Evolutionary conservation across 768 basidiomycete genomes (phyloP), one percentile per base, ranked within the genome.

Genomic region (Epithele typhae): DNA sequence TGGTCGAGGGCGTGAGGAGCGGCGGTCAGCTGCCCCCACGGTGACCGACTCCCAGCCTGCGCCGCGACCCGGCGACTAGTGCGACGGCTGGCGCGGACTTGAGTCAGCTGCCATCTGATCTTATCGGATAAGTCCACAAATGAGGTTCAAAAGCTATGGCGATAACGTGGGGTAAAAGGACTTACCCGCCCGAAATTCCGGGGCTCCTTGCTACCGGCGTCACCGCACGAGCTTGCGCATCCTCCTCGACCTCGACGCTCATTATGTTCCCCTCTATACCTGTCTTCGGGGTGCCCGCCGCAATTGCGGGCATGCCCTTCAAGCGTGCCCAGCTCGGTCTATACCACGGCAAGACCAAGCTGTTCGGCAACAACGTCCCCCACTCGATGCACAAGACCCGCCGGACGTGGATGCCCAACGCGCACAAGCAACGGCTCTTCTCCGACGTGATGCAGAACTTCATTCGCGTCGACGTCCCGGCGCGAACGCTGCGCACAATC

Each of bases 311-410:
- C 23, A 75, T 78, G 51, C 84, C 87, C 7, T 90, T 91, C 70
- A 92, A 91, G 62, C 84, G 88, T 35, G 69, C 87, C 2, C 81
- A 91, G 55, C 69, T 79, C 3, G 91, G 90, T 45, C 81, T 94
- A 2, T 92, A 87, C 60, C 87, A 91, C 45, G 90, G 90, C 14
- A 85, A 82, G 62, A 78, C 70, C 45, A 88, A 82, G 57, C 83
- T 82, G 58, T 81, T 81, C 54, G 92, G 92, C 21, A 92, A 93
- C 73, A 92, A 84, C 60, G 89, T 93, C 39, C 90, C 92, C 0
- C 85, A 90, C 65, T 92, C 91, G 19, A 84, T 84, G 62, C 78
- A 85, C 63, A 93, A 92, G 70, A 92, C 92, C 21, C 82, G 87
- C 40, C 74, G 92, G 33, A 77, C 84, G 36, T 94, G 92, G 92